phyloP scores from a whole-genome alignment of 805 yeast species.

The Metschnikowia orientalis region DNA sequence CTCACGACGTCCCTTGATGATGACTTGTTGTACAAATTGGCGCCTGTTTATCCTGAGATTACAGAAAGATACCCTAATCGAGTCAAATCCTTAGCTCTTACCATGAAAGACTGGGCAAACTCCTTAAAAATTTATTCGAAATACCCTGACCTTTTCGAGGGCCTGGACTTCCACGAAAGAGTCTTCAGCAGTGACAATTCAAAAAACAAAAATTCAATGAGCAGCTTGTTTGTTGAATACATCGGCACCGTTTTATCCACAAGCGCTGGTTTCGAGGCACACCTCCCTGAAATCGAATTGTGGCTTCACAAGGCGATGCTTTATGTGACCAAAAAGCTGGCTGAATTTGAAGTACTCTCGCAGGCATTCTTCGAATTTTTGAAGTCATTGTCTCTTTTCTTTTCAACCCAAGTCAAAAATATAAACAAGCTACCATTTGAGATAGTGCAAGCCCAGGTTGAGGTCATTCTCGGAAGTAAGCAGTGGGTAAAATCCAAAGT shows the following conservation, averaged over 20 bases:
- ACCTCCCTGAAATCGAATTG: conserved; percentile 25
- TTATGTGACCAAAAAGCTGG: conserved; percentile 59
- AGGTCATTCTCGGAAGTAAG: conserved; percentile 46
- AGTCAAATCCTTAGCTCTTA: conserved; percentile 15
- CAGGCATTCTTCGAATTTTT: conserved; percentile 31
- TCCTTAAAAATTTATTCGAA: conserved; percentile 18
- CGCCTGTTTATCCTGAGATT: conserved; percentile 11
- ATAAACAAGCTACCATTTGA: conserved; percentile 42
- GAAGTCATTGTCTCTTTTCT: conserved; percentile 15
- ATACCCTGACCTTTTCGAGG: conserved; percentile 8
- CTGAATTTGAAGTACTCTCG: conserved; percentile 40
- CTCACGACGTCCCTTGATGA: conserved; percentile 6
- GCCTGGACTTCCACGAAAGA: conserved; percentile 16
- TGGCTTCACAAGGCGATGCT: conserved; percentile 61
- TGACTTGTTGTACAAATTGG: conserved; percentile 13
- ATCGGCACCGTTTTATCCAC: conserved; percentile 11
- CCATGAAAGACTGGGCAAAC: conserved; percentile 18
- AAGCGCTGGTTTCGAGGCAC: conserved; percentile 17
- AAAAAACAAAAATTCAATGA: conserved; percentile 27
- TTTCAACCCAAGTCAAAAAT: conserved; percentile 2
- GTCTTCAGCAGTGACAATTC: conserved; percentile 21
- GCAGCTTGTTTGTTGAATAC: conserved; percentile 26
- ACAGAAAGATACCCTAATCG: conserved; percentile 9
- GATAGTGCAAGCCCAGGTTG: conserved; percentile 59
- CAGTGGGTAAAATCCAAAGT: conserved; percentile 34